phyloP scores from a whole-genome alignment of 805 yeast species.

The Metschnikowia vanudenii region DNA sequence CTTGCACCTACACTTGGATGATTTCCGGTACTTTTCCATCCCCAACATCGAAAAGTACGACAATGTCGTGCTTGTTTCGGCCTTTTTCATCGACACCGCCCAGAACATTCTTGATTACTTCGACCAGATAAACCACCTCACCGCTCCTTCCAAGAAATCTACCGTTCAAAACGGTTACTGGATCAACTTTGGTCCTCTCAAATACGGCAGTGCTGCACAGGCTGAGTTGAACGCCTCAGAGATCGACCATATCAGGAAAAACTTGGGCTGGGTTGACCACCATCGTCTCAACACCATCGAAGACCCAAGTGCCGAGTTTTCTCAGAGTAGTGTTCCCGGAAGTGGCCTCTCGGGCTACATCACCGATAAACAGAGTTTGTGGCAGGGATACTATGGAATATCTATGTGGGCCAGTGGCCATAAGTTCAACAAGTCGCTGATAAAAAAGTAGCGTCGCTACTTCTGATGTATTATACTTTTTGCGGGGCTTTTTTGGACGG shows the following conservation, averaged over 20 bases:
- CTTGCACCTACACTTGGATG: constrained; percentile 52
- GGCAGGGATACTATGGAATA: constrained; percentile 78
- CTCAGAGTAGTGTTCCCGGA: constrained; percentile 17
- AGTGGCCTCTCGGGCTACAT: constrained; percentile 53
- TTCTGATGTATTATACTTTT: too few species aligned
- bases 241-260: constrained; percentile 47
- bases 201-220: constrained; percentile 83
- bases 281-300: constrained; percentile 17
- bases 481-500: too few species aligned
- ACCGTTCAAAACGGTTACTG: constrained; percentile 54
- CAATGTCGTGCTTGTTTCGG: constrained; percentile 58
- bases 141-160: constrained; percentile 30
- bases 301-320: constrained; percentile 5
- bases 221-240: constrained; percentile 77
- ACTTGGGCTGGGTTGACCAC: constrained; percentile 62
- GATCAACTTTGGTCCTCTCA: constrained; percentile 91
- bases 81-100: constrained; percentile 90
- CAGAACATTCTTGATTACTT: constrained; percentile 78
- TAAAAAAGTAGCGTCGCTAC: background rate
- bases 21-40: constrained; percentile 57
- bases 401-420: constrained; percentile 52
- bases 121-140: constrained; percentile 54
- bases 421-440: constrained; percentile 21
- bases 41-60: constrained; percentile 31
- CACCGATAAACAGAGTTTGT: constrained; percentile 63